A percentile compares a stretch with the other conserved stretches of the same genome.
These are phyloP conservation scores for Ophiognomonia clavigignenti-juglandacearum DNA, from an alignment of 2,329 filamentous ascomycete genomes.

Conservation along the genomic window DNA sequence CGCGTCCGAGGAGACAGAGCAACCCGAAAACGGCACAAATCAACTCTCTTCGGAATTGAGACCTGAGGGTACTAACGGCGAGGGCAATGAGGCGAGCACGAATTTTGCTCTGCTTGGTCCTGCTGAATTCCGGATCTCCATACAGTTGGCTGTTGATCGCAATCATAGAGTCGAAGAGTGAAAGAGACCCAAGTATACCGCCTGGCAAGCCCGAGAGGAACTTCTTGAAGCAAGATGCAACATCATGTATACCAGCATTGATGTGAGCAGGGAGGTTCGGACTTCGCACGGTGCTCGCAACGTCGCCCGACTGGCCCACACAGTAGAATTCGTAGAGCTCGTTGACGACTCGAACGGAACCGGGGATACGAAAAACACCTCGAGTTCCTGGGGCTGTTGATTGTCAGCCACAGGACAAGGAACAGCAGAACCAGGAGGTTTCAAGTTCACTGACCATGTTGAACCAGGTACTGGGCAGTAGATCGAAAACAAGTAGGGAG, in stretches of 20 bases:
- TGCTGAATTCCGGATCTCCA: slow-evolving; percentile 44
- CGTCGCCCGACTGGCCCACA: slow-evolving; percentile 40
- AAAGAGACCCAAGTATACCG: slow-evolving; percentile 59
- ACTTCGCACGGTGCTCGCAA: slow-evolving; percentile 54
- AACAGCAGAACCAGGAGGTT: no score
- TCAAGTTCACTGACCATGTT: slow-evolving; percentile 42
- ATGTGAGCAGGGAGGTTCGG: slow-evolving; percentile 58
- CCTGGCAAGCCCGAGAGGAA: slow-evolving; percentile 60
- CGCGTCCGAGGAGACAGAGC: slow-evolving; percentile 54
- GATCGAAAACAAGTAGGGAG: slow-evolving; percentile 64
- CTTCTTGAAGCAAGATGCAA: slow-evolving; percentile 63
- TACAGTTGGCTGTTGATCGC: slow-evolving; percentile 54
- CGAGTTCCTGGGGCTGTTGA: slow-evolving; percentile 36
- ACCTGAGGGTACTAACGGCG: slow-evolving; percentile 54
- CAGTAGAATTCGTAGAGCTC: slow-evolving; percentile 62
- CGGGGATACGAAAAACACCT: slow-evolving; percentile 60
- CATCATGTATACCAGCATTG: slow-evolving; percentile 55
- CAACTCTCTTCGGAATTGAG: slow-evolving; percentile 55
- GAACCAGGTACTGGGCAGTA: slow-evolving; percentile 58
- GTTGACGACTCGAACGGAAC: slow-evolving; percentile 51
- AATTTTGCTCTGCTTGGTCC: slow-evolving; percentile 50
- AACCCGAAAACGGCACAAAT: slow-evolving; percentile 65
- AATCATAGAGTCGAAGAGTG: slow-evolving; percentile 58
- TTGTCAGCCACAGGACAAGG: slow-evolving; percentile 16
- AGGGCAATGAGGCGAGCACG: slow-evolving; percentile 63